Conservation (phyloP, 768 basidiomycete genomes). For the Calocera cornea region DNA sequence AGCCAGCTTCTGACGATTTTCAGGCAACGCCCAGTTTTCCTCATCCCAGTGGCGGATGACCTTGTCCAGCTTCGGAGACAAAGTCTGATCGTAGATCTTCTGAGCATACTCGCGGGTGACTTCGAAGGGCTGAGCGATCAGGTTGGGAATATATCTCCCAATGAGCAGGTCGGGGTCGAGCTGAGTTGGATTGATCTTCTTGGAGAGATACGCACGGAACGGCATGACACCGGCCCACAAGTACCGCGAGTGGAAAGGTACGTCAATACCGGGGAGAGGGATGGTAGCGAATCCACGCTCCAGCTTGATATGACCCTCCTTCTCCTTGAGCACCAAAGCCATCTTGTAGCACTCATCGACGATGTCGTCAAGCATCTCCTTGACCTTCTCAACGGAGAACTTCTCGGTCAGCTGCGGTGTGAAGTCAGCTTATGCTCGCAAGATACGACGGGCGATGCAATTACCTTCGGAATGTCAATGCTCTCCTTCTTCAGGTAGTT, state of each 20-base stretch:
- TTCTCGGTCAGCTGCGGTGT: slow-evolving; percentile 61
- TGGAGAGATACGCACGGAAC: slow-evolving; percentile 92
- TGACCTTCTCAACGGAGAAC: slow-evolving; percentile 82
- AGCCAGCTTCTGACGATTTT: slow-evolving; percentile 83
- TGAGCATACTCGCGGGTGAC: slow-evolving; percentile 80
- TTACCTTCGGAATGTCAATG: slow-evolving; percentile 80
- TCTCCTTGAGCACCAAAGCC: slow-evolving; percentile 54
- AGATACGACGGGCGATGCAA: neutral
- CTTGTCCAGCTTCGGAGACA: slow-evolving; percentile 86
- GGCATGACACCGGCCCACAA: slow-evolving; percentile 97
- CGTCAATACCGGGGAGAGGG: slow-evolving; percentile 91
- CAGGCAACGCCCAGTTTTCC: slow-evolving; percentile 68
- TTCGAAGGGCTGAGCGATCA: slow-evolving; percentile 78
- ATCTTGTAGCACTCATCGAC: slow-evolving; percentile 66
- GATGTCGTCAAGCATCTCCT: slow-evolving; percentile 89
- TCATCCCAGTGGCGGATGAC: slow-evolving; percentile 90
- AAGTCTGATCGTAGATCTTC: slow-evolving; percentile 91
- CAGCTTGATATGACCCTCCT: slow-evolving; percentile 81
- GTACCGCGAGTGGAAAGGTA: slow-evolving; percentile 98
- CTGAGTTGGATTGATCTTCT: slow-evolving; percentile 87
- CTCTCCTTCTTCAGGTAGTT: slow-evolving; percentile 96
- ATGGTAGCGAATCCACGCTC: slow-evolving; percentile 96
- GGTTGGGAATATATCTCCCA: slow-evolving; percentile 93
- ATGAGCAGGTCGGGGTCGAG: slow-evolving; percentile 90
- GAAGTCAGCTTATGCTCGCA: slow-evolving; percentile 9